Evolutionary conservation across 495 filamentous ascomycete genomes (phyloP).

Genomic region (Immersiella caudata): DNA sequence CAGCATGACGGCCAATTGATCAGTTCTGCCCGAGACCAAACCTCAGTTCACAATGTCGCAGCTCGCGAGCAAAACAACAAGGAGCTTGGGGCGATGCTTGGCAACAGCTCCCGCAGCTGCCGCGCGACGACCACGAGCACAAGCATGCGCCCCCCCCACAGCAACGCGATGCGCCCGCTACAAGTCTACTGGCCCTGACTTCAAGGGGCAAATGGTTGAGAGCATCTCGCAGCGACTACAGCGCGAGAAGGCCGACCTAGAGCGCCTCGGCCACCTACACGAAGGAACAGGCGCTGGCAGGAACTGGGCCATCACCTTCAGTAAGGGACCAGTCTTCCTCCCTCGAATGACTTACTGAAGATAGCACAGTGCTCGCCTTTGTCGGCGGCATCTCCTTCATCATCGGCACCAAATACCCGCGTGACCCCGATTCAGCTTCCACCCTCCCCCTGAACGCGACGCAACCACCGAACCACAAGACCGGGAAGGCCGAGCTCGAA

Average conservation of each 20-base stretch:
- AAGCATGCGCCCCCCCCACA: slow-evolving; percentile 12
- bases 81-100: slow-evolving; percentile 24
- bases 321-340: slow-evolving; percentile 43
- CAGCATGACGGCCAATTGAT: background rate
- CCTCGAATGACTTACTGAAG: background rate
- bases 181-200: slow-evolving; percentile 43
- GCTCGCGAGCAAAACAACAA: slow-evolving; percentile 37
- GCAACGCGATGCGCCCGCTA: slow-evolving; percentile 17
- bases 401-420: slow-evolving; percentile 64
- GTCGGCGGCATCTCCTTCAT: slow-evolving; percentile 69
- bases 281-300: slow-evolving; percentile 56
- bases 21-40: background rate
- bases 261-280: slow-evolving; percentile 62
- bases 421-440: slow-evolving; percentile 64
- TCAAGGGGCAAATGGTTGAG: slow-evolving; percentile 86
- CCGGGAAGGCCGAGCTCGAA: slow-evolving; percentile 74
- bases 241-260: slow-evolving; percentile 71
- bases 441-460: slow-evolving; percentile 69
- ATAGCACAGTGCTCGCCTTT: slow-evolving; percentile 55
- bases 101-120: slow-evolving; percentile 15
- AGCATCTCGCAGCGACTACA: slow-evolving; percentile 77
- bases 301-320: slow-evolving; percentile 64
- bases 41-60: slow-evolving; percentile 33
- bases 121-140: slow-evolving; percentile 12
- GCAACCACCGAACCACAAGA: slow-evolving; percentile 67